Evolutionary conservation across 257 asterid species (phyloP).

Genomic region (Eucommia ulmoides): DNA sequence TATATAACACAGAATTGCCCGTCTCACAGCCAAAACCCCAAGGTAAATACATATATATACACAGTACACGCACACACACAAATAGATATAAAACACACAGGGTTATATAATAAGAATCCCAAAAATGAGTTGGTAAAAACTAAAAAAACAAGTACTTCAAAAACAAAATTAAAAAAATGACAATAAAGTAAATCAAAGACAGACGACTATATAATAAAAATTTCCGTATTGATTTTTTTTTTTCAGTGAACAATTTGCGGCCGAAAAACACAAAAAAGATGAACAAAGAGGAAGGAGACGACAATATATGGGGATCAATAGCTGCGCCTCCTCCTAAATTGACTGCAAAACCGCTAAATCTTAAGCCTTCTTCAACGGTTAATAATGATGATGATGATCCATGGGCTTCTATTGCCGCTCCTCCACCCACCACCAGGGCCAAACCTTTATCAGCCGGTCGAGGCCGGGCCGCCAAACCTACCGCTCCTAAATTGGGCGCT

Average conservation of each 20-base stretch:
- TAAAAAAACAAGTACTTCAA: no score
- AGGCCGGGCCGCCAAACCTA: slow-evolving; percentile 53
- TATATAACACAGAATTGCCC: slow-evolving; percentile 65
- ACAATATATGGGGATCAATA: slow-evolving; percentile 56
- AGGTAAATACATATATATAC: slow-evolving; percentile 45
- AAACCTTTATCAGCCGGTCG: slow-evolving; percentile 55
- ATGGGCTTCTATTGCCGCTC: slow-evolving; percentile 88
- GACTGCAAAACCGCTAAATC: slow-evolving; percentile 23
- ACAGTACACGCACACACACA: no score
- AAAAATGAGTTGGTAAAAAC: no score
- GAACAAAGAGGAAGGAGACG: slow-evolving; percentile 45
- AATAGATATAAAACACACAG: no score
- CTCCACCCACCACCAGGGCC: slow-evolving; percentile 57
- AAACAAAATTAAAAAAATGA: no score
- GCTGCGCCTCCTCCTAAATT: slow-evolving; percentile 49
- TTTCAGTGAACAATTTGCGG: slow-evolving; percentile 48
- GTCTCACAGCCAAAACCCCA: slow-evolving; percentile 58
- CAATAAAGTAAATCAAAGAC: no score
- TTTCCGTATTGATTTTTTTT: no score
- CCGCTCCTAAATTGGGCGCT: slow-evolving; percentile 75
- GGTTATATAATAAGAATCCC: no score
- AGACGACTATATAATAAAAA: no score
- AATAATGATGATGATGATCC: slow-evolving; percentile 59
- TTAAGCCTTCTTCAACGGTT: slow-evolving; percentile 31
- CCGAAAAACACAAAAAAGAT: slow-evolving; percentile 32